These are phyloP conservation scores for Kalaharituber pfeilii DNA, from an alignment of 2,329 filamentous ascomycete genomes.

Conservation along the genomic window DNA sequence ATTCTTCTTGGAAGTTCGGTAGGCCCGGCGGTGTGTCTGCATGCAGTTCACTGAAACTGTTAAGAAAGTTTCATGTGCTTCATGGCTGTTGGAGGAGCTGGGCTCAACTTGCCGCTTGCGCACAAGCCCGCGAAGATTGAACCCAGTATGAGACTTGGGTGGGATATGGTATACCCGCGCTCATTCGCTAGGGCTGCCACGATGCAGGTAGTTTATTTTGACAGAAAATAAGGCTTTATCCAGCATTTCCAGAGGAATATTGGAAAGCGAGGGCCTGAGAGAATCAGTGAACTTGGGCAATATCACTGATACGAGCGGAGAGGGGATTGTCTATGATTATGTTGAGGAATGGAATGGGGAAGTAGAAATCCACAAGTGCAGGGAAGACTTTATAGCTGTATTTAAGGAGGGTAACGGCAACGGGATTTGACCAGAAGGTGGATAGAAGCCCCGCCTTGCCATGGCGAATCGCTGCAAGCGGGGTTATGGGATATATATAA, in stretches of 20 bases:
- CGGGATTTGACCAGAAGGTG: neutral
- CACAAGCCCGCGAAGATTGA: neutral
- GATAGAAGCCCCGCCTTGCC: no score
- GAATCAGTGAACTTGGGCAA: slow-evolving; percentile 18
- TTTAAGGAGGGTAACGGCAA: neutral
- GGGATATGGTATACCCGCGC: slow-evolving; percentile 80
- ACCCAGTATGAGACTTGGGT: slow-evolving; percentile 17
- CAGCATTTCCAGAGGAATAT: slow-evolving; percentile 21
- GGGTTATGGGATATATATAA: no score
- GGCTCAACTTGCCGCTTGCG: neutral
- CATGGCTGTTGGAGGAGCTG: slow-evolving; percentile 21
- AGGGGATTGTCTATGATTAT: slow-evolving; percentile 10
- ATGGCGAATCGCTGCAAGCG: no score
- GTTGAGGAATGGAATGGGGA: neutral
- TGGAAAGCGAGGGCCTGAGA: slow-evolving; percentile 26
- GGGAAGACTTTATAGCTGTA: neutral
- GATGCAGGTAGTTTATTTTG: slow-evolving; percentile 46
- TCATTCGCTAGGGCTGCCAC: slow-evolving; percentile 52
- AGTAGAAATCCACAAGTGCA: neutral
- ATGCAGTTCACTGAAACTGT: slow-evolving; percentile 2
- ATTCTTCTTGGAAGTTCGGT: no score
- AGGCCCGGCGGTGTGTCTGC: slow-evolving; percentile 17
- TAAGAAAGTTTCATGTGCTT: slow-evolving; percentile 24
- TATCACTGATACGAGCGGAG: slow-evolving; percentile 24
- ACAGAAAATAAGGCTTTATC: slow-evolving; percentile 38